Base-by-base conservation (phyloP, 495 filamentous ascomycete genomes). In the Ascobolus immersus region DNA sequence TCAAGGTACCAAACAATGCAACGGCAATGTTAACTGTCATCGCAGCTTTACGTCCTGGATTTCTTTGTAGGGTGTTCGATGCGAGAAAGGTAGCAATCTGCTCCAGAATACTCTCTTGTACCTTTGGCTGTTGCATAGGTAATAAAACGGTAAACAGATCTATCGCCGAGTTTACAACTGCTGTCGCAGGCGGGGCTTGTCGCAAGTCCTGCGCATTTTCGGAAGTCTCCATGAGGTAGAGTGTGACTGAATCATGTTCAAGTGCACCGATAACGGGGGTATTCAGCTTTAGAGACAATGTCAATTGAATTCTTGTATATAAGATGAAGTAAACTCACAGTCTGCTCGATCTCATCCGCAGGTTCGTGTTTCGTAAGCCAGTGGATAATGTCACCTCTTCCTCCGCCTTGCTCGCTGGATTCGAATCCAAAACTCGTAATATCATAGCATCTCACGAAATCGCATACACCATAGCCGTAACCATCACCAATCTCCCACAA, bases 401-500 rank as follows among this genome's bases (percentile, higher is more conserved):
- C n/a, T 35, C 56, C 64, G 5, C 66, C 60, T 26, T 76, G 67
- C 41, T 79, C 70, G 24, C 76, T 73, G 17, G 73, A 66, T 36
- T 50, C 47, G 22, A 49, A 49, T n/a, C 42, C 46, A 41, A 89
- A 60, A 5, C 62, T 61, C 40, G 64, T 65, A 18, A 77, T 56
- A 35, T 73, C 65, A 49, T 86, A 78, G 2, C 79, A 77, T 17
- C 69, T 59, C 4, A 90, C 67, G 21, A 92, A 59, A 13, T 84
- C 77, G 10, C 77, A 86, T 12, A 94, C 69, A 1, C 86, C 86
- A 54, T 89, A 94, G 1, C 79, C 86, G 39, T 70, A 78, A 49
- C 93, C 94, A 48, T 99, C 86, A 10, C 71, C 77, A 24, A 89
- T 63, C 35, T 94, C 86, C 86, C 86, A 99, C 14, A 99, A 63